These are phyloP conservation scores for Penicillium aurantiogriseum DNA, from an alignment of 2,329 filamentous ascomycete species.

Conservation along the genomic window DNA sequence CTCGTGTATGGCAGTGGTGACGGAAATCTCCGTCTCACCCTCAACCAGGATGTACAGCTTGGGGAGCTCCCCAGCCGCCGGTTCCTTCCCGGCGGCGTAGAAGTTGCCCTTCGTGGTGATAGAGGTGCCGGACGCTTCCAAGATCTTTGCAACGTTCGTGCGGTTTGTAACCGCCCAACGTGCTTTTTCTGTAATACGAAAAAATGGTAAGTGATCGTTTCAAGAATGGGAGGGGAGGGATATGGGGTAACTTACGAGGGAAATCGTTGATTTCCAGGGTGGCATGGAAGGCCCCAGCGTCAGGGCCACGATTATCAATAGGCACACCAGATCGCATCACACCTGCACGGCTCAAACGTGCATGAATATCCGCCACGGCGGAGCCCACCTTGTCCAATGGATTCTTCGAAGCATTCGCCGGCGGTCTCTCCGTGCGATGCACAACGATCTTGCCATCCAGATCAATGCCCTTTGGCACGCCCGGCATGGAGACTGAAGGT, in stretches of 20 bases:
- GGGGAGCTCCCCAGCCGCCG: slow-evolving; percentile 70
- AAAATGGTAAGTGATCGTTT: slow-evolving; percentile 9
- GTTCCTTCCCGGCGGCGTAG: slow-evolving; percentile 79
- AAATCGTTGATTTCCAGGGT: slow-evolving; percentile 99
- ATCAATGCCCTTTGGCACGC: slow-evolving; percentile 57
- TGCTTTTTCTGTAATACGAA: slow-evolving; percentile 66
- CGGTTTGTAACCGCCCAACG: slow-evolving; percentile 98
- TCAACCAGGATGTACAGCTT: slow-evolving; percentile 98
- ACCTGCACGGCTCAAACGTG: slow-evolving; percentile 82
- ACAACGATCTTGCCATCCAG: slow-evolving; percentile 71
- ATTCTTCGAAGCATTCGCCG: slow-evolving; percentile 54
- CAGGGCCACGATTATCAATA: slow-evolving; percentile 97
- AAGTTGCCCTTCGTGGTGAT: slow-evolving; percentile 97
- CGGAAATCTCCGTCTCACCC: slow-evolving; percentile 90
- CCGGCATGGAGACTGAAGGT: slow-evolving; percentile 32
- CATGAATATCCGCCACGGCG: slow-evolving; percentile 89
- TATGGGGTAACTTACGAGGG: slow-evolving; percentile 58
- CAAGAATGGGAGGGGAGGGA: not conserved
- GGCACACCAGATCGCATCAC: slow-evolving; percentile 88
- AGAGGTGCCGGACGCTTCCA: slow-evolving; percentile 89
- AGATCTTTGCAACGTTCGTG: slow-evolving; percentile 96
- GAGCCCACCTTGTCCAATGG: slow-evolving; percentile 82
- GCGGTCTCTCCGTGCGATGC: slow-evolving; percentile 63
- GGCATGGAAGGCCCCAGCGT: slow-evolving; percentile 93
- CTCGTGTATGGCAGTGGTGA: slow-evolving; percentile 86